Evolutionary conservation across 2,329 filamentous ascomycete species (phyloP), one percentile per base, ranked within the genome.

Genomic region (Neoscytalidium dimidiatum): DNA sequence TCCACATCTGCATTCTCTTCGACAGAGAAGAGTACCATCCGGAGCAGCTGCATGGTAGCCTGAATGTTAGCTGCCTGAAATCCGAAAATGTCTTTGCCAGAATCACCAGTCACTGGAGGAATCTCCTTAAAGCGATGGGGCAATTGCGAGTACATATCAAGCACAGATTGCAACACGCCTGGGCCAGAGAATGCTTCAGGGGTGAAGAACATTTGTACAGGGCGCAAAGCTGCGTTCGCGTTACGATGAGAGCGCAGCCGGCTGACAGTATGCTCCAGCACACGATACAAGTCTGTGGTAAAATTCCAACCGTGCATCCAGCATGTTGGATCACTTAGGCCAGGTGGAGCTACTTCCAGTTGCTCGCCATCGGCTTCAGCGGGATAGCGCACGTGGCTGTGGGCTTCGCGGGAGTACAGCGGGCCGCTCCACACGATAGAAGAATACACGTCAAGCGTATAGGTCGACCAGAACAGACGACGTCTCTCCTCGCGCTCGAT

Each of bases 251-350:
- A 41, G 73, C 71, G 23, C 66, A 62, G 71, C 69, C 71, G n/a
- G 67, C 71, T 49, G 9, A 79, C 70, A 11, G 80, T 81, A 67
- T 87, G 83, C 68, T 87, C 85, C 17, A 87, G 73, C 8, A 86
- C 78, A 4, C 84, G 81, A 68, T 86, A 87, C 0, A 87, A 73
- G 68, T 86, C 84, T 0, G 83, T 85, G 6, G 81, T 83, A 65
- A 85, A 86, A 71, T 86, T 87, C 83, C 83, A 86, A 19, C 85
- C 85, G 46, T 79, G 78, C 7, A 87, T 73, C 85, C 85, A 87
- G 64, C 75, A 77, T 13, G 65, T 65, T 14, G 69, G 60, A 33
- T 62, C 72, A 19, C 68, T 67, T 8, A 72, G 67, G 31, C 52
- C 63, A 3, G 21, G 7, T 14, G 53, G 44, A 4, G 73, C 73